A percentile compares a stretch with the other conserved stretches of the same genome.
These are phyloP conservation scores for Chytriomyces sp. DNA, from an alignment of 192 early-diverging fungal genomes.

Conservation along the genomic window DNA sequence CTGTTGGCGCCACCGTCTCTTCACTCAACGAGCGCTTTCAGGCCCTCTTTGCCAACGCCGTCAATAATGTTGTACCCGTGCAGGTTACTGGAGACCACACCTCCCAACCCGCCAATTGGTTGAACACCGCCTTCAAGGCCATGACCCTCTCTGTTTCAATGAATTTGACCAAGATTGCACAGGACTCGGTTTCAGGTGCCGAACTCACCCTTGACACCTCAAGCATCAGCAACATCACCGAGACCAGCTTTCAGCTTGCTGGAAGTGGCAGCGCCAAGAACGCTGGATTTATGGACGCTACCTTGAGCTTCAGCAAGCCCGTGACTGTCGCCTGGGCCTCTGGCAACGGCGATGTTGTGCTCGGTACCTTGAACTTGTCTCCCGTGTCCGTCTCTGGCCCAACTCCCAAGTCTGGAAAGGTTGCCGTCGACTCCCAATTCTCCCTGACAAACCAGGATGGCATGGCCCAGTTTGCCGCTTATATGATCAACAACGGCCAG, in stretches of 20 bases:
- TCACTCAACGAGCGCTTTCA: background rate
- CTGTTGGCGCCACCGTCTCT: background rate
- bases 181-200: constrained; percentile 31
- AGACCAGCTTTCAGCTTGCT: constrained; percentile 30
- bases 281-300: constrained; percentile 38
- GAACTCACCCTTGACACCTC: constrained; percentile 28
- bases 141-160: constrained; percentile 12
- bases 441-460: background rate
- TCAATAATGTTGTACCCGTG: background rate
- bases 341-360: constrained; percentile 10
- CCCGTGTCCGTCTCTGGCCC: constrained; percentile 24
- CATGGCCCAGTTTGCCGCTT: constrained; percentile 32
- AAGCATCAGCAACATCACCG: constrained; percentile 17
- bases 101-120: background rate
- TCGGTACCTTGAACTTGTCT: constrained; percentile 32
- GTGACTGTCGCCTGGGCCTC: constrained; percentile 37
- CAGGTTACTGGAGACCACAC: constrained; percentile 10
- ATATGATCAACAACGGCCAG: constrained; percentile 14
- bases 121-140: constrained; percentile 4
- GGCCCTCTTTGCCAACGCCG: background rate
- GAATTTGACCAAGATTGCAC: constrained; percentile 28
- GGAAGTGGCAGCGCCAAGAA: constrained; percentile 32
- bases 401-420: constrained; percentile 13
- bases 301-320: constrained; percentile 29
- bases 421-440: constrained; percentile 22